Base-by-base conservation (phyloP, 108 stramenopile species). In the Conticribra guillardii region DNA sequence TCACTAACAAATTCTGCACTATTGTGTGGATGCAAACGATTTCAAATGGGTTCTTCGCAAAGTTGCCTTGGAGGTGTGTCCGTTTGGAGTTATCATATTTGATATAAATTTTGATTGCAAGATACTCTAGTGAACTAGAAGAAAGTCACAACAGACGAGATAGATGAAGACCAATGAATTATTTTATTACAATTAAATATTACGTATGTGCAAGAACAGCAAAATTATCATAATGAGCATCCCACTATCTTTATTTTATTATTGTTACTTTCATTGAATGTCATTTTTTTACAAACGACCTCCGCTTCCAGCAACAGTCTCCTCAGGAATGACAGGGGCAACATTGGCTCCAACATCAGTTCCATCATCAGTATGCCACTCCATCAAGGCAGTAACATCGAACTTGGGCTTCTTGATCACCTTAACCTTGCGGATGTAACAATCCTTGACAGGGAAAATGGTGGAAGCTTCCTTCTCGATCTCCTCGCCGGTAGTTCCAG, bases 391-490 rank as follows among this genome's bases (percentile, higher is more conserved):
- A 51, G 89, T 89, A 22, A 99, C 93, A 91, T 99, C 99, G 73
- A 99, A 99, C 90, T 99, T 99, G 52, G 99, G 99, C 95, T 98
- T 98, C 96, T 99, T 99, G 54, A 99, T 87, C 30, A 98, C 97
- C 98, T 99, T 99, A 29, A 98, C 97, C 96, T 99, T 99, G 68
- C 98, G 95, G 87, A 99, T 94, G 96, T 82, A 98, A 73, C 97
- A 98, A 72, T 98, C 93, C 95, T 97, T 96, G 77, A 99, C 78
- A 34, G 99, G 99, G 93, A 96, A 99, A 84, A 99, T 95, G 65
- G 84, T 68, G 64, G 92, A 85, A 46, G 88, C 88, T 28, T 89
- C 84, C 66, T 85, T 82, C 46, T 93, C 96, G 73, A 99, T 99
- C 60, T 96, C 88, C 57, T 92, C 85, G 45, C 96, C 97, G 73